These are phyloP conservation scores for Odontarrhena argentea DNA, from an alignment of 345 rosid genomes.

Conservation along the genomic window DNA sequence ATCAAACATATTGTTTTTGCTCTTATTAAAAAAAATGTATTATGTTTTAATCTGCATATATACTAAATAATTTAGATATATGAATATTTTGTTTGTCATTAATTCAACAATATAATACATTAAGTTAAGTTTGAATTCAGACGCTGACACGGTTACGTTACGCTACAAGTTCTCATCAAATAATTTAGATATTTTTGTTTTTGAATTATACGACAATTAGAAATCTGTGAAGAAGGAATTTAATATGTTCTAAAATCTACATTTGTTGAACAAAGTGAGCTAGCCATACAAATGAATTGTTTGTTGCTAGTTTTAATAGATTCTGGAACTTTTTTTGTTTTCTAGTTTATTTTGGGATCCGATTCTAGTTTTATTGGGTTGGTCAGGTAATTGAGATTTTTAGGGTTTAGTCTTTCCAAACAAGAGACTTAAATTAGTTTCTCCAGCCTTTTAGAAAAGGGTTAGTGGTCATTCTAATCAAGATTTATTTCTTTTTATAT, in stretches of 20 bases:
- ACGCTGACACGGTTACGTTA: too few species aligned
- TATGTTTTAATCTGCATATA: too few species aligned
- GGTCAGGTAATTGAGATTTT: constrained; percentile 1
- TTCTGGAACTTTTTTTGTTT: not conserved
- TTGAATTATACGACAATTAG: not conserved
- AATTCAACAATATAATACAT: too few species aligned
- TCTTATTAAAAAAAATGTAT: too few species aligned
- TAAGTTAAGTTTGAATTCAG: too few species aligned
- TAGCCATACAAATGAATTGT: too few species aligned
- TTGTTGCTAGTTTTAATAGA: not conserved
- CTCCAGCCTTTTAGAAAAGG: constrained; percentile 35
- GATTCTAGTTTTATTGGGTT: constrained; percentile 16
- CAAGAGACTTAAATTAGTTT: not conserved
- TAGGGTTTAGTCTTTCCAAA: constrained; percentile 26
- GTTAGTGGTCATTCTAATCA: constrained; percentile 26
- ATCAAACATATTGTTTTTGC: too few species aligned
- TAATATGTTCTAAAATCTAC: not conserved
- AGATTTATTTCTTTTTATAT: constrained; percentile 1
- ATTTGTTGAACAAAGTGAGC: not conserved
- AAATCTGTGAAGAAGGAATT: not conserved
- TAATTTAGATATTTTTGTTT: not conserved
- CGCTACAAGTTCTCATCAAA: not conserved
- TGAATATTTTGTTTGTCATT: too few species aligned
- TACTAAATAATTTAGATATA: too few species aligned
- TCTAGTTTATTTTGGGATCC: constrained; percentile 11